Conservation (phyloP, 495 filamentous ascomycete genomes). For the Aspergillus steynii region DNA sequence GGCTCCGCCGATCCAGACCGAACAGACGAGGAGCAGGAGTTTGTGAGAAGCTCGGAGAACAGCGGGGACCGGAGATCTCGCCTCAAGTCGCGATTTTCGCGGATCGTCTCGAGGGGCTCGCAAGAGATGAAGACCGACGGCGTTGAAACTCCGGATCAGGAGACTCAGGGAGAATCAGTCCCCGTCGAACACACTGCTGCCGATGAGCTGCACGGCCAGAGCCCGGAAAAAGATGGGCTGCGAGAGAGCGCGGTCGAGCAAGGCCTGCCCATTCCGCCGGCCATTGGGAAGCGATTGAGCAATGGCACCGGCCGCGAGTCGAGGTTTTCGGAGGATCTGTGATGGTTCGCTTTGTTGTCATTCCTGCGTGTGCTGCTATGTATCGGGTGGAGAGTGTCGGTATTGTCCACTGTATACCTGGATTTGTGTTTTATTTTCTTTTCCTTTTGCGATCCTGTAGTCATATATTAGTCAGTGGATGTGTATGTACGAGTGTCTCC, state of each 20-base stretch:
- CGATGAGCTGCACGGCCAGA: slow-evolving; percentile 9
- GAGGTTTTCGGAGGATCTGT: slow-evolving; percentile 52
- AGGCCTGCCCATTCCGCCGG: slow-evolving; percentile 41
- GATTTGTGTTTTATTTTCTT: background rate
- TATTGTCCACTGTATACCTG: slow-evolving; percentile 15
- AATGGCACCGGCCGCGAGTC: slow-evolving; percentile 47
- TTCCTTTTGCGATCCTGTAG: background rate
- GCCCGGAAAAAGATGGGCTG: slow-evolving; percentile 41
- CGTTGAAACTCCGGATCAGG: slow-evolving; percentile 14
- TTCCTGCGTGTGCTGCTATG: too few species aligned
- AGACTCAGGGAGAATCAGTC: slow-evolving; percentile 24
- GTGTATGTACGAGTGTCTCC: too few species aligned
- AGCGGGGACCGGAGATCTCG: slow-evolving; percentile 14
- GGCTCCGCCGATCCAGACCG: slow-evolving; percentile 17
- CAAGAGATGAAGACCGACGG: slow-evolving; percentile 29
- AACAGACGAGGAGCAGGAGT: slow-evolving; percentile 19
- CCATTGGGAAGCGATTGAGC: slow-evolving; percentile 29
- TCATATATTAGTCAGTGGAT: too few species aligned
- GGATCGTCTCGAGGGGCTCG: slow-evolving; percentile 20
- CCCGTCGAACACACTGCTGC: slow-evolving; percentile 14
- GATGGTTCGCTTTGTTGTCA: background rate
- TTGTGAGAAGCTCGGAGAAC: background rate
- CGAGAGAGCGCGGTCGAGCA: slow-evolving; percentile 52
- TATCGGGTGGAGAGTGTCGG: too few species aligned
- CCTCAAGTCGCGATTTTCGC: slow-evolving; percentile 30